Conservation (phyloP, 805 yeast species). For the Schizosaccharomyces lindneri region DNA sequence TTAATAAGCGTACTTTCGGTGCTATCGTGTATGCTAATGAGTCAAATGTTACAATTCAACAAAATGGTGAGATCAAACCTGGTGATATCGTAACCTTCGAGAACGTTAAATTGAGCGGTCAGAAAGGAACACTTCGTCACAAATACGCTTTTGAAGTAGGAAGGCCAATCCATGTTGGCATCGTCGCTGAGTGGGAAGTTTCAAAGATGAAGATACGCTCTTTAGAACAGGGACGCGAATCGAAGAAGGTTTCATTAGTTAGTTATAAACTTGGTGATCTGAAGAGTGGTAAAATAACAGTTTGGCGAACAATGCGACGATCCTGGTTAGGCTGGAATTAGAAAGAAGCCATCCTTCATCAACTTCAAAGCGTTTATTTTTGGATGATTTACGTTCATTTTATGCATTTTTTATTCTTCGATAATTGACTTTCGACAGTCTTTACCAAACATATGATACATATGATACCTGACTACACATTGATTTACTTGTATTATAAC, state of each 20-base stretch:
- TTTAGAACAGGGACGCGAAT: constrained; percentile 10
- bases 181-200: constrained; percentile 51
- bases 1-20: constrained; percentile 52
- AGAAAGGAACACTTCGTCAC: constrained; percentile 27
- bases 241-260: constrained; percentile 34
- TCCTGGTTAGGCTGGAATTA: constrained; percentile 42
- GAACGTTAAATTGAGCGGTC: constrained; percentile 49
- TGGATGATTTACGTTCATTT: too few species aligned
- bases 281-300: constrained; percentile 53
- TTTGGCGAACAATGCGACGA: constrained; percentile 57
- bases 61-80: constrained; percentile 38
- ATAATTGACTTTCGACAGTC: too few species aligned
- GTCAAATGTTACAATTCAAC: constrained; percentile 25
- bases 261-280: constrained; percentile 47
- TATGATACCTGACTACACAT: too few species aligned
- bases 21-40: constrained; percentile 36
- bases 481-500: too few species aligned
- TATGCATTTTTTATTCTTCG: too few species aligned
- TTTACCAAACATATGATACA: too few species aligned
- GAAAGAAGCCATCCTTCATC: not conserved
- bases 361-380: too few species aligned
- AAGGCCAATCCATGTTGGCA: constrained; percentile 25
- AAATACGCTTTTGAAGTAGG: constrained; percentile 40
- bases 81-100: constrained; percentile 69
- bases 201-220: constrained; percentile 25